phyloP scores from a whole-genome alignment of 208 protist species.

The Endotrypanum monterogeii region DNA sequence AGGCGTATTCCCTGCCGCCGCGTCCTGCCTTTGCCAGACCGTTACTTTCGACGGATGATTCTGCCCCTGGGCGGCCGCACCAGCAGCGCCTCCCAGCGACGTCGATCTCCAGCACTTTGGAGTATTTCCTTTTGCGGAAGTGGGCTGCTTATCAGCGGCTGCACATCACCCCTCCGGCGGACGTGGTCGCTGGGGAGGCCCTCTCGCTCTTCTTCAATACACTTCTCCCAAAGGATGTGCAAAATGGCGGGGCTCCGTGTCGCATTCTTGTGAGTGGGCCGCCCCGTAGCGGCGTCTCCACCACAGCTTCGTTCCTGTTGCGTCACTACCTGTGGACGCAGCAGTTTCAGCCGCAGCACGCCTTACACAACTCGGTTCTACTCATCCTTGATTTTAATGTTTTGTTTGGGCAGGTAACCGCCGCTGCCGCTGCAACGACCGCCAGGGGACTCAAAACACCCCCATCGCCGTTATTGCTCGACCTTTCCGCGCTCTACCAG shows the following conservation, averaged over 20 bases:
- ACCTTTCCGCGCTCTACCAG: conserved; percentile 48
- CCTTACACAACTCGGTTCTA: conserved; percentile 45
- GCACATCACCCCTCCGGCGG: conserved; percentile 20
- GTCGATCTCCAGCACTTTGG: conserved; percentile 24
- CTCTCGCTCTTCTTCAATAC: conserved; percentile 12
- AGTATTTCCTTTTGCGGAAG: conserved; percentile 38
- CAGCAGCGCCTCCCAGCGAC: conserved; percentile 18
- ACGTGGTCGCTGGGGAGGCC: conserved; percentile 28
- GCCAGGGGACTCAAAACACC: too few relatives aligned
- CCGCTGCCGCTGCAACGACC: background rate
- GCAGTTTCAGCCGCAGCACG: conserved; percentile 27
- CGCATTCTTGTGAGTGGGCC: conserved; percentile 66
- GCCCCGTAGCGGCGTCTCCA: conserved; percentile 67
- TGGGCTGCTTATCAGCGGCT: conserved; percentile 26
- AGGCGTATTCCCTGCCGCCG: conserved; percentile 20
- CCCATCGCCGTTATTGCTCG: conserved; percentile 26
- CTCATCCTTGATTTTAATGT: conserved; percentile 59
- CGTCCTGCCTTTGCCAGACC: conserved; percentile 13
- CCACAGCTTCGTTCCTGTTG: conserved; percentile 38
- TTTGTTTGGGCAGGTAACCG: conserved; percentile 48
- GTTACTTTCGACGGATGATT: background rate
- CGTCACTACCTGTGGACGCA: conserved; percentile 29
- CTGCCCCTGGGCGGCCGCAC: background rate
- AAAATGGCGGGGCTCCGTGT: conserved; percentile 3
- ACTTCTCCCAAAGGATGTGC: background rate